phyloP scores from a whole-genome alignment of 495 filamentous ascomycete species.

The Hypoxylon cercidicola region DNA sequence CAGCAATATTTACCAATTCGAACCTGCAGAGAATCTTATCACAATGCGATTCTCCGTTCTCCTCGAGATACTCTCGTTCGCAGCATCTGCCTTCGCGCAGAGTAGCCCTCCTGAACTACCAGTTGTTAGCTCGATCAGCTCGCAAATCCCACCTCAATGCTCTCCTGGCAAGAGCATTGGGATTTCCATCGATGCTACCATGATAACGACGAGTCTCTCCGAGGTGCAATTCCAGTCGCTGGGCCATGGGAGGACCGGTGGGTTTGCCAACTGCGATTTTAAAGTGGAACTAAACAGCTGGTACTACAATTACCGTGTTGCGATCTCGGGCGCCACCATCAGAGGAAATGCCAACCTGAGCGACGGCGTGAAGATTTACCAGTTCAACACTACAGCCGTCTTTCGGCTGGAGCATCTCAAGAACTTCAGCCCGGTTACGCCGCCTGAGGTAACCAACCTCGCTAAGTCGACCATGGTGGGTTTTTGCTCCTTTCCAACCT shows the following conservation, averaged over 20 bases:
- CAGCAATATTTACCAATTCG: not conserved
- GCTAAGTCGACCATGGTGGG: conserved; percentile 4
- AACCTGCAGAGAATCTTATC: not conserved
- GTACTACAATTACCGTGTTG: conserved; percentile 4
- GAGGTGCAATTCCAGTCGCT: not conserved
- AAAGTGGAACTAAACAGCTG: not conserved
- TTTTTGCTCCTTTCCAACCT: not conserved
- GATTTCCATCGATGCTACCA: not conserved
- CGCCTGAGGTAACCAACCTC: not conserved
- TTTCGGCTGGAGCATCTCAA: conserved; percentile 5
- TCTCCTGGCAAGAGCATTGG: conserved; percentile 8
- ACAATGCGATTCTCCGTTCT: not conserved
- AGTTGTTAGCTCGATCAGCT: not conserved
- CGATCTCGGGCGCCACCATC: conserved; percentile 3
- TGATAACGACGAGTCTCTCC: not conserved
- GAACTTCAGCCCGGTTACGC: not conserved
- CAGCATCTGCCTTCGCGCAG: not conserved
- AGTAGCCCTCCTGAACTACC: not conserved
- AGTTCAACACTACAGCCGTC: conserved; percentile 1
- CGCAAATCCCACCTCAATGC: not conserved
- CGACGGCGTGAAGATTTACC: not conserved
- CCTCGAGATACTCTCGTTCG: not conserved
- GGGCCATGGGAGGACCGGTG: not conserved
- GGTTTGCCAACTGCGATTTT: not conserved
- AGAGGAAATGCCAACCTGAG: not conserved